Conservation (phyloP, 2,329 filamentous ascomycete species). For the Rasamsonia emersonii region DNA sequence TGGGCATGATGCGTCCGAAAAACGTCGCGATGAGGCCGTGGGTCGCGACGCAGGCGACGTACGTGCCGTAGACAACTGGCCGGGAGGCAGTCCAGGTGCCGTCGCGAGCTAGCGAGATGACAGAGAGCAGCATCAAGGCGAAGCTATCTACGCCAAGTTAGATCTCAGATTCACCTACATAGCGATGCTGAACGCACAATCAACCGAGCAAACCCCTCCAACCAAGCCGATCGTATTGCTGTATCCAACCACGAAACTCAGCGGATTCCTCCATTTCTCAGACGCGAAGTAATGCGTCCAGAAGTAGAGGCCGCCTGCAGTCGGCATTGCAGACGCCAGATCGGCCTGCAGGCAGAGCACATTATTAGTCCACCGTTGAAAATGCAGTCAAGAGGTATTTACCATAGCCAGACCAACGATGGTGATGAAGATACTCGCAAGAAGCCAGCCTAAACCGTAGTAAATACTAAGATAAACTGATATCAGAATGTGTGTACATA, state of each 20-base stretch:
- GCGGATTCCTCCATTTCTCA: conserved; percentile 46
- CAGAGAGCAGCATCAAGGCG: conserved; percentile 50
- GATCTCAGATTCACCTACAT: neutral
- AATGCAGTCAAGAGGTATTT: conserved; percentile 19
- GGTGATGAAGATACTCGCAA: conserved; percentile 51
- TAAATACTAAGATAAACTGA: neutral
- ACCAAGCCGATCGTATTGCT: conserved; percentile 54
- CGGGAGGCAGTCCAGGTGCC: conserved; percentile 49
- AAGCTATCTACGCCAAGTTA: conserved; percentile 32
- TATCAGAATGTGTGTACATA: conserved; percentile 3
- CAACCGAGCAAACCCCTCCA: conserved; percentile 55
- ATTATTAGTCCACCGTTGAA: neutral
- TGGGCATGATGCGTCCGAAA: conserved; percentile 49
- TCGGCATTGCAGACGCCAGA: conserved; percentile 49
- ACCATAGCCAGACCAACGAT: conserved; percentile 53
- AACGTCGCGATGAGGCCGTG: conserved; percentile 49
- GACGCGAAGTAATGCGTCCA: conserved; percentile 53
- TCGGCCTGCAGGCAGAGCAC: conserved; percentile 30
- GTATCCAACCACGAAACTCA: conserved; percentile 54
- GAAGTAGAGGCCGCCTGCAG: conserved; percentile 51
- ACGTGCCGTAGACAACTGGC: conserved; percentile 50
- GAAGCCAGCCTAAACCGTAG: conserved; percentile 42
- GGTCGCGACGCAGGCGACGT: conserved; percentile 44
- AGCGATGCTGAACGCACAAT: conserved; percentile 33
- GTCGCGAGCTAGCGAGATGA: conserved; percentile 49